A percentile compares a stretch with the other conserved stretches of the same genome.
These are phyloP conservation scores for Magnusiomyces paraingens DNA, from an alignment of 1,139 yeast genomes.

Conservation along the genomic window DNA sequence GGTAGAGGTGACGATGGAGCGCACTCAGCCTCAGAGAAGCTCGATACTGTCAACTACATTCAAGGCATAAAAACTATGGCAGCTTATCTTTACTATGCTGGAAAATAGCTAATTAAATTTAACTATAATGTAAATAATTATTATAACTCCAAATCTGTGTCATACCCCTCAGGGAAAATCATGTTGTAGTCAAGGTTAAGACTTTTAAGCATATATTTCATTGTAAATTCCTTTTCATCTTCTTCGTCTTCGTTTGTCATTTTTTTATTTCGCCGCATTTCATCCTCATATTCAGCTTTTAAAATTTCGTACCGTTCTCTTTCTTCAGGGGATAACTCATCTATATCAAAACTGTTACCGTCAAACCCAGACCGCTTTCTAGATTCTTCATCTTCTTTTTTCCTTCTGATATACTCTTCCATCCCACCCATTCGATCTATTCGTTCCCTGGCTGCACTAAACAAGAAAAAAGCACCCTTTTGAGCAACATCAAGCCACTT, in stretches of 20 bases:
- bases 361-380: conserved; percentile 19
- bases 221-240: conserved; percentile 35
- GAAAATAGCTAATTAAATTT: no score
- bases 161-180: conserved; percentile 31
- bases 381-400: conserved; percentile 27
- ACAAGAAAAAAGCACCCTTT: conserved; percentile 39
- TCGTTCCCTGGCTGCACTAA: conserved; percentile 38
- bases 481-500: conserved; percentile 44
- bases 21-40: conserved; percentile 92
- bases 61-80: conserved; percentile 92
- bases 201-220: conserved; percentile 39
- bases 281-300: conserved; percentile 26
- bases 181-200: conserved; percentile 38
- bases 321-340: conserved; percentile 31
- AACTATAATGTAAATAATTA: no score
- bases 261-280: conserved; percentile 25
- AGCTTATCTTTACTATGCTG: conserved; percentile 82
- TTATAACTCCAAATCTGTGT: background rate
- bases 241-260: conserved; percentile 26
- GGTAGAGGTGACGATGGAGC: conserved; percentile 99
- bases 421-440: conserved; percentile 43
- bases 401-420: conserved; percentile 35
- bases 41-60: conserved; percentile 80
- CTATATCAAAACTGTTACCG: conserved; percentile 31
- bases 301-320: conserved; percentile 21